Evolutionary conservation across 148 eudicot genomes (phyloP).

Genomic region (Rhododendron ovatum): DNA sequence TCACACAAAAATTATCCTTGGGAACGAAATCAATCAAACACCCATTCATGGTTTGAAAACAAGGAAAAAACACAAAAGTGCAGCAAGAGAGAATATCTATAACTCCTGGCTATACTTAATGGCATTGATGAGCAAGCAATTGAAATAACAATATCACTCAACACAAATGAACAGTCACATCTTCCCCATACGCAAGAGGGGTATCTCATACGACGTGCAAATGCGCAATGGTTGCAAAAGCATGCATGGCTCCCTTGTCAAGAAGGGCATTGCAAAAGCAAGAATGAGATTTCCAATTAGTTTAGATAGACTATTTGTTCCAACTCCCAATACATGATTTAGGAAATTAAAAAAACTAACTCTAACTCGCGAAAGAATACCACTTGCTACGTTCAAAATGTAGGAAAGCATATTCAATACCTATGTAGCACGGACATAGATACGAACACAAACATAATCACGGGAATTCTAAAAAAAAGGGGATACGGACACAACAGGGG

Average conservation of each 20-base stretch:
- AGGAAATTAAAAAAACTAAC: not conserved
- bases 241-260: not conserved
- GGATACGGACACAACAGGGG: no score
- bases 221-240: not conserved
- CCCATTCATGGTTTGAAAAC: not conserved
- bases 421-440: no score
- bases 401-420: not conserved
- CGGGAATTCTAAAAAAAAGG: no score
- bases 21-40: not conserved
- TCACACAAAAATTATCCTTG: not conserved
- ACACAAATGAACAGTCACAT: not conserved
- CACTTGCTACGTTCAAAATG: not conserved
- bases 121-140: constrained; percentile 5
- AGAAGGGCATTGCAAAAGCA: not conserved
- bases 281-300: not conserved
- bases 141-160: not conserved
- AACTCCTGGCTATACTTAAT: not conserved
- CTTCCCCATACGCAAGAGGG: not conserved
- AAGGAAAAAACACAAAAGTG: not conserved
- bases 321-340: not conserved
- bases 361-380: not conserved
- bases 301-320: not conserved
- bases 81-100: not conserved
- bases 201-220: not conserved
- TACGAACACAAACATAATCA: no score